These are phyloP conservation scores for Botrytis sinoallii DNA, from an alignment of 2,329 filamentous ascomycete species.

Conservation along the genomic window DNA sequence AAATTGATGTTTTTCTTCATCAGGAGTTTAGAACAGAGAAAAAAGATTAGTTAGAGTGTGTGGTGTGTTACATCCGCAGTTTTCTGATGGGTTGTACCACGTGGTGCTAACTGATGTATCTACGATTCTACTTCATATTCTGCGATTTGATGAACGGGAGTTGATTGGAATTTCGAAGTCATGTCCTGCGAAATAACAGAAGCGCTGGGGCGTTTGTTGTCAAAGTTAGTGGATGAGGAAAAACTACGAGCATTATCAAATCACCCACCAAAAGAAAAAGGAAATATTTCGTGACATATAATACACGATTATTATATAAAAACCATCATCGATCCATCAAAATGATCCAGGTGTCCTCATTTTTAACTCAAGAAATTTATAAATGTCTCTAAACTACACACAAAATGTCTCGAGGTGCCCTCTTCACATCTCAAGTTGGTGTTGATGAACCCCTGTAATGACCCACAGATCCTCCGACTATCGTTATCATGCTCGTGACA, in stretches of 20 bases:
- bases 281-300: neutral
- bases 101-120: neutral
- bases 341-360: neutral
- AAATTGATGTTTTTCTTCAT: constrained; percentile 44
- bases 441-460: neutral
- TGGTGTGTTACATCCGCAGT: neutral
- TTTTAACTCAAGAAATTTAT: too few species aligned
- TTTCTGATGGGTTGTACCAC: neutral
- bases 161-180: neutral
- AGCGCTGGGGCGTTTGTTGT: neutral
- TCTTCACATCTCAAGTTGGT: neutral
- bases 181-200: neutral
- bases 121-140: neutral
- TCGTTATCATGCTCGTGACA: neutral
- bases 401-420: neutral
- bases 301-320: neutral
- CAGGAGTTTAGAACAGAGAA: constrained; percentile 33
- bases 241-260: neutral
- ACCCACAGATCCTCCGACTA: neutral
- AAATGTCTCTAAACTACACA: neutral
- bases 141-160: neutral
- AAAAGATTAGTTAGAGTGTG: neutral
- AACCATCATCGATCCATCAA: neutral
- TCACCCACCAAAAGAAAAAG: neutral
- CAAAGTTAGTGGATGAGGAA: neutral